Conservation (phyloP, 2,329 filamentous ascomycete species). For the Laburnicola sp. region DNA sequence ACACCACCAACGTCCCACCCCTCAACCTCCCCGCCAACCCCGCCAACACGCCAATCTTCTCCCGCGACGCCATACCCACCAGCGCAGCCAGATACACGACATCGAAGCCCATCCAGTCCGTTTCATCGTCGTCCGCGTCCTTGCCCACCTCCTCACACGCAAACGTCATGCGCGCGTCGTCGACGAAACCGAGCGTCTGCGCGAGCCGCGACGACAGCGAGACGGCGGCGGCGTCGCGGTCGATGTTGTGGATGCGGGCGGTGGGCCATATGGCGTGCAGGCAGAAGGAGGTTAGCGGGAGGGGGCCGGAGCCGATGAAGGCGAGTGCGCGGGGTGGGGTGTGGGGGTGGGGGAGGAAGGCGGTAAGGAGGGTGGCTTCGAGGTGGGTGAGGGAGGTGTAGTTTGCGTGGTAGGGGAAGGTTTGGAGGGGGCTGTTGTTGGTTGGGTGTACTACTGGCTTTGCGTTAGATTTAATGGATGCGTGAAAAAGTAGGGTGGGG, state of each 20-base stretch:
- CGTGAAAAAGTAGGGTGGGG: background rate
- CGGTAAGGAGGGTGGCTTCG: constrained; percentile 50
- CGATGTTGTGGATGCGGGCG: constrained; percentile 48
- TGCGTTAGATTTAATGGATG: too few relatives aligned
- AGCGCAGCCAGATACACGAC: constrained; percentile 57
- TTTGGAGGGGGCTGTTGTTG: constrained; percentile 27
- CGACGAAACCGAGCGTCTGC: constrained; percentile 32
- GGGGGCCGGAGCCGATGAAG: constrained; percentile 56
- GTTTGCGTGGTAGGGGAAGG: constrained; percentile 56
- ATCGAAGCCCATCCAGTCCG: constrained; percentile 45
- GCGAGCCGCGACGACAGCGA: constrained; percentile 36
- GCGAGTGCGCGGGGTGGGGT: constrained; percentile 43
- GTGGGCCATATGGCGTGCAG: constrained; percentile 43
- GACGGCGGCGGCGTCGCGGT: constrained; percentile 46
- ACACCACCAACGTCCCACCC: constrained; percentile 50
- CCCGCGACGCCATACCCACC: constrained; percentile 49
- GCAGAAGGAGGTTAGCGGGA: constrained; percentile 55
- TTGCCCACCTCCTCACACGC: constrained; percentile 35
- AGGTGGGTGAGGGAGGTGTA: constrained; percentile 54
- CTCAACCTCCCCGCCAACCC: constrained; percentile 46
- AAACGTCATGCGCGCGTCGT: constrained; percentile 43
- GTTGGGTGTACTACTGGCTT: too few relatives aligned
- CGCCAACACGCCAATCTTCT: constrained; percentile 50
- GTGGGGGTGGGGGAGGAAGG: constrained; percentile 30
- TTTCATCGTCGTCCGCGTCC: background rate